Conservation (phyloP, 257 asterid genomes). For the Sherardia arvensis region DNA sequence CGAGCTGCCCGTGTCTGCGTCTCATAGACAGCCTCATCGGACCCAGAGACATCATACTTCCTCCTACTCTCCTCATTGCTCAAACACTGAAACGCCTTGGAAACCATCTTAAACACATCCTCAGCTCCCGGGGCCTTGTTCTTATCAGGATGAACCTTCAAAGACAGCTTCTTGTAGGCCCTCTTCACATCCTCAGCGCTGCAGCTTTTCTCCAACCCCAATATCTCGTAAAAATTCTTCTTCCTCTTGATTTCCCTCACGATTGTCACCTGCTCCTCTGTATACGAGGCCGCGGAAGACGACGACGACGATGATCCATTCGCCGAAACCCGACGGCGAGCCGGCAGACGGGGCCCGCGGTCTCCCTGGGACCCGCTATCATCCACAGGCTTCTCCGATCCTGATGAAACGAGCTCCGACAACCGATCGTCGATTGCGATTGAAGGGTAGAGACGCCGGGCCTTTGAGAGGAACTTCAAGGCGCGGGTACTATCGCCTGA, state of each 20-base stretch:
- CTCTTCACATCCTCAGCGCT: conserved; percentile 63
- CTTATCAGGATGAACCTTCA: conserved; percentile 97
- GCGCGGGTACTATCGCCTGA: conserved; percentile 77
- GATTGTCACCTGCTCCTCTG: conserved; percentile 58
- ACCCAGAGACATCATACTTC: conserved; percentile 57
- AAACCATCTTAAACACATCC: conserved; percentile 92
- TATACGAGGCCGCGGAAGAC: conserved; percentile 33
- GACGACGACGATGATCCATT: conserved; percentile 20
- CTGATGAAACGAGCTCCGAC: conserved; percentile 32
- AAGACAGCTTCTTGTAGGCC: conserved; percentile 75
- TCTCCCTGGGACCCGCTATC: conserved; percentile 23
- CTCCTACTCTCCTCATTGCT: conserved; percentile 68
- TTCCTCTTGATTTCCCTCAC: conserved; percentile 70
- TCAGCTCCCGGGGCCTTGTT: conserved; percentile 91
- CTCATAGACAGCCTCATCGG: conserved; percentile 64
- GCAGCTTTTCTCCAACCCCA: conserved; percentile 70
- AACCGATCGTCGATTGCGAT: conserved; percentile 45
- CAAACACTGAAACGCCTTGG: conserved; percentile 89
- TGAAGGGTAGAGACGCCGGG: conserved; percentile 72
- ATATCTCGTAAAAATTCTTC: conserved; percentile 79
- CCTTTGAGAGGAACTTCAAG: conserved; percentile 61
- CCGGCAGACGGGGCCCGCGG: conserved; percentile 17
- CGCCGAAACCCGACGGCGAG: conserved; percentile 56
- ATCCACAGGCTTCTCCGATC: conserved; percentile 26
- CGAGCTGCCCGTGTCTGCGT: conserved; percentile 30